Conservation (phyloP, 768 basidiomycete genomes). For the Holtermannia corniformis region DNA sequence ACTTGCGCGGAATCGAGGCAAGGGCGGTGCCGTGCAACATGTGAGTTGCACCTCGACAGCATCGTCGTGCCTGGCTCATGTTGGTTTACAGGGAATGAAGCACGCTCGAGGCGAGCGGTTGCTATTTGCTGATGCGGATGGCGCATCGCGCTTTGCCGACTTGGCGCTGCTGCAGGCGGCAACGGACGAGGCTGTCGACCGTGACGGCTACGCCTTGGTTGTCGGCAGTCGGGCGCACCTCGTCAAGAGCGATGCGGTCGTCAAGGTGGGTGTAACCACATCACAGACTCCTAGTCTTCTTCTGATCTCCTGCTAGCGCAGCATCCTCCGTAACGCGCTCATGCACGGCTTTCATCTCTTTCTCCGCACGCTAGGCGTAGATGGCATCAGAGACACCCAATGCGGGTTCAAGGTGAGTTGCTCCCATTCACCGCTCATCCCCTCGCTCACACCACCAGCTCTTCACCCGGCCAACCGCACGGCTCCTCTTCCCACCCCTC, state of each 20-base stretch:
- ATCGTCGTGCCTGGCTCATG: background rate
- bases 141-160: constrained; percentile 78
- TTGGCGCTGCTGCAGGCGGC: constrained; percentile 65
- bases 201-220: constrained; percentile 53
- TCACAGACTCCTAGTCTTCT: background rate
- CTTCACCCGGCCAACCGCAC: constrained; percentile 72
- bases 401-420: constrained; percentile 74
- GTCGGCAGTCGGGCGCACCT: constrained; percentile 87
- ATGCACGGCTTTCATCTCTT: constrained; percentile 92
- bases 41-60: constrained; percentile 19
- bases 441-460: constrained; percentile 42
- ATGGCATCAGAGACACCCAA: constrained; percentile 85
- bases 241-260: constrained; percentile 82
- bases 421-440: background rate
- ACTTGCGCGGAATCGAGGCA: constrained; percentile 72
- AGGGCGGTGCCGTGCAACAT: constrained; percentile 87
- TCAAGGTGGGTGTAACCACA: constrained; percentile 56
- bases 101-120: constrained; percentile 65
- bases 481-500: constrained; percentile 71
- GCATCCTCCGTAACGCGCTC: constrained; percentile 73
- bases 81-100: constrained; percentile 55
- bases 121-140: constrained; percentile 91
- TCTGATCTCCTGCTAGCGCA: constrained; percentile 53
- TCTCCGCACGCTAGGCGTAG: constrained; percentile 77
- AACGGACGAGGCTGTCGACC: constrained; percentile 53